Evolutionary conservation across 1,284 basidiomycete species (phyloP), one percentile per base, ranked within the genome.

Genomic region (Heimioporus retisporus): DNA sequence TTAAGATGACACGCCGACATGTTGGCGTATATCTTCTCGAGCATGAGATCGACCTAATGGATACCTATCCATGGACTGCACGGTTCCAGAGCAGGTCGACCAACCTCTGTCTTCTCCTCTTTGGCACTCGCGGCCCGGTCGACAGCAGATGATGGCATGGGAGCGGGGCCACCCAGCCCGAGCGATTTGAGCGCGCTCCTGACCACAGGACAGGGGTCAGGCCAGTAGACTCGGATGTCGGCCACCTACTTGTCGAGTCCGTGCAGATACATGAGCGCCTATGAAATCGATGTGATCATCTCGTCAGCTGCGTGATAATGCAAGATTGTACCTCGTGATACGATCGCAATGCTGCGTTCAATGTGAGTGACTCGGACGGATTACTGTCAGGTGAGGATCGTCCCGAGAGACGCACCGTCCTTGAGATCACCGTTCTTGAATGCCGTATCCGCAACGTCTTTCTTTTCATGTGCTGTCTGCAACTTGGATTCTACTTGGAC

Each of bases 1-100:
- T 92, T 94, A 70, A 95, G 80, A 75, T 95, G 91, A 71, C 92
- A 93, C 6, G 92, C 92, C 6, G 90, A 87, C 91, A 93, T 92
- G 66, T 94, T 95, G 6, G 90, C 86, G 71, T 95, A 93, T 54
- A 94, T 88, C 81, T 93, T 95, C 78, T 92, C 93, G 35, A 93
- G 76, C 55, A 93, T 83, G 25, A 89, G 82, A 75, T 95, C 93
- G 18, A 88, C 84, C 93, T 95, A 65, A 46, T 31, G 25, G 28
- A 56, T 21, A 16, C 53, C 21, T 28, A 44, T 65, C 25, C 60
- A 50, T 16, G 35, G 13, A 35, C 51, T 59, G 44, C 50, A 61
- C 15, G 25, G 21, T 13, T 40, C 11, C 40, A 58, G 14, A 50
- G 28, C 13, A 60, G 28, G 23, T 31, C 51, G 60, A 71, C 77